Evolutionary conservation across 176 grass and related monocot species (phyloP), one percentile per base, ranked within the genome.

Genomic region (Dactylis glomerata): DNA sequence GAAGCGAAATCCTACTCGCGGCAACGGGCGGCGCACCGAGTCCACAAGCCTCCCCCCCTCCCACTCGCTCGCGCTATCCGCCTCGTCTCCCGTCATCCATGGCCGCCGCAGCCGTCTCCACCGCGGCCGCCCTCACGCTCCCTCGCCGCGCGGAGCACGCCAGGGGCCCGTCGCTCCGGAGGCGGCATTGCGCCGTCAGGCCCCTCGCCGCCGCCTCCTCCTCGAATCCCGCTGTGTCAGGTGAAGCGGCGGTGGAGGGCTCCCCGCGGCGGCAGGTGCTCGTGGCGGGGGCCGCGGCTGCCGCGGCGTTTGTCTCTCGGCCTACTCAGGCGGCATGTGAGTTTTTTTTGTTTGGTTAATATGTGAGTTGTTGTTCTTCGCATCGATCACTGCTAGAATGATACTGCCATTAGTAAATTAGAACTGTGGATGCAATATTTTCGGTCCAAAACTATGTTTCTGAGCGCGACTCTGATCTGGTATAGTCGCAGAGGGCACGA

Each of bases 401-500:
- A 36, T 34, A 22, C 6, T 15, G 6, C 5, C 10, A 37, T 23
- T 71, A 58, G 26, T 5, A 58, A 58, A 14, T 20, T 51, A 31
- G 34, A 34, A 16, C 44, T 66, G 26, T 80, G 42, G 26, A 79
- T 83, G 37, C 54, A 41, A 51, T 78, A 89, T 73, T 27, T 31
- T 72, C 75, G 55, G 38, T 81, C 85, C 85, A 86, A 58, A 79
- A 66, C 83, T 50, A 82, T 69, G 72, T 89, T 84, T 90, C 92
- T 97, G 90, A 97, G 86, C 85, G 85, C 59, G 79, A 89, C 58
- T 89, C 81, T 97, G 90, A 95, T 97, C 84, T 95, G 75, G 82
- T 89, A 91, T 91, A 97, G 91, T 90, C 85, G 91, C 88, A 95
- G 92, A 93, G 92, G 82, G 79, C 76, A 98, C 93, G 83, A 95